Percentiles rank a stretch among this genome's conserved stretches.
These are phyloP conservation scores for Taiozyma sp. DNA, from an alignment of 1,139 yeast species.

Conservation along the genomic window DNA sequence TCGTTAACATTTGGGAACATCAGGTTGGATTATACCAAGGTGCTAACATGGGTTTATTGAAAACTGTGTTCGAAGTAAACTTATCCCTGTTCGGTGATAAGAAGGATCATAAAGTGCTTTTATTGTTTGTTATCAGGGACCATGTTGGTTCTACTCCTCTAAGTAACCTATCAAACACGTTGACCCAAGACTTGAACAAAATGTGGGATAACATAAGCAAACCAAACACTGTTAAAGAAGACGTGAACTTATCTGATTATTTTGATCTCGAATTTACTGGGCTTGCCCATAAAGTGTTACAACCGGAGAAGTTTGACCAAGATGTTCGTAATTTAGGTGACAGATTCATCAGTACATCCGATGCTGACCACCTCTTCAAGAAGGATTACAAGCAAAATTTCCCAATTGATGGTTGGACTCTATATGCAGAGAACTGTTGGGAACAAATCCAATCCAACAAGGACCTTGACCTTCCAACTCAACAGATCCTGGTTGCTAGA, in stretches of 20 bases:
- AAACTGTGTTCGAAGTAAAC: conserved; percentile 95
- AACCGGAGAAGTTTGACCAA: conserved; percentile 63
- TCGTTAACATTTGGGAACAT: conserved; percentile 94
- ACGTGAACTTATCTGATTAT: conserved; percentile 60
- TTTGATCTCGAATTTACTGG: conserved; percentile 84
- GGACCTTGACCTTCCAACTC: conserved; percentile 94
- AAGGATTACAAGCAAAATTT: conserved; percentile 76
- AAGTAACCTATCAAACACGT: conserved; percentile 61
- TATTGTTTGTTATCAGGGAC: conserved; percentile 89
- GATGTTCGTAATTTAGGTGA: conserved; percentile 67
- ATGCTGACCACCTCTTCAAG: conserved; percentile 49
- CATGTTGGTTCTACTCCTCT: conserved; percentile 87
- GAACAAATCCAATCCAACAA: conserved; percentile 88
- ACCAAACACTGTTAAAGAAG: conserved; percentile 52
- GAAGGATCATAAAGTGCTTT: conserved; percentile 55
- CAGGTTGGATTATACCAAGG: conserved; percentile 97
- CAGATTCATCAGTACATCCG: conserved; percentile 28
- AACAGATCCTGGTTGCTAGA: conserved; percentile 89
- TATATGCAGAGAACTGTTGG: conserved; percentile 92
- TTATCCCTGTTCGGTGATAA: conserved; percentile 59
- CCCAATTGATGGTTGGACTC: conserved; percentile 95
- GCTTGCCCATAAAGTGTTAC: conserved; percentile 80
- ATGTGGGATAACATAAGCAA: conserved; percentile 80
- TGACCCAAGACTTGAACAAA: conserved; percentile 62
- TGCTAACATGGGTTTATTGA: conserved; percentile 91